Evolutionary conservation across 2,329 filamentous ascomycete species (phyloP), one percentile per base, ranked within the genome.

Genomic region (Teratosphaeria pseudoeucalypti): DNA sequence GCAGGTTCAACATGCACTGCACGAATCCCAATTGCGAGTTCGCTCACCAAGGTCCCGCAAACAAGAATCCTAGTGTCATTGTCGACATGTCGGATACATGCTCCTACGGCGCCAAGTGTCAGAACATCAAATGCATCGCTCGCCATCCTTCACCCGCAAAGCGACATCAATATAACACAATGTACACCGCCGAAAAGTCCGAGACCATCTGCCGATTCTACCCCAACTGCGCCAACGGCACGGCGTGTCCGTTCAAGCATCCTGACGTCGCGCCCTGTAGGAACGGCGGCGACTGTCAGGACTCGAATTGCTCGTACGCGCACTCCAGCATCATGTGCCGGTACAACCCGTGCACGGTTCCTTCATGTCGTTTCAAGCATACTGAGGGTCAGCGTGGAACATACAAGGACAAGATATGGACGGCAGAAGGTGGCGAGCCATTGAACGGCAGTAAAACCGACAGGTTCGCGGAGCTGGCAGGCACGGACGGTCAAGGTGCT

Each of bases 341-440:
- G 72, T 97, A 88, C 77, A 92, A 86, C 66, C 94, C 92, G 0
- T 99, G 94, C 76, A 83, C 90, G 64, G 96, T 96, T 76, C 83
- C 87, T n/a, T 82, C 79, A 67, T 99, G 94, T 73, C 81, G 86
- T 4, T 97, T 90, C 78, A 91, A 91, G 74, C 94, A 99, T 74
- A 88, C 86, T 49, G 90, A 95, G 58, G 94, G 92, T 12, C 94
- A 99, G 71, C 85, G 89, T 67, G 90, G 89, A 56, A 84, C 83
- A 14, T 92, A 91, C 75, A 83, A 86, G 62, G 90, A 95, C 73
- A 96, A 95, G 77, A 90, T 95, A 32, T 97, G 92, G 92, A 91
- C 86, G 19, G 83, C 90, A 2, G 65, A 65, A 52, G 65, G 66
- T 53, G 65, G 63, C 52, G 61, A 63, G 23, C 58, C 54, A 12